Conservation (phyloP, 2,329 filamentous ascomycete species). For the Xylaria hypoxylon region DNA sequence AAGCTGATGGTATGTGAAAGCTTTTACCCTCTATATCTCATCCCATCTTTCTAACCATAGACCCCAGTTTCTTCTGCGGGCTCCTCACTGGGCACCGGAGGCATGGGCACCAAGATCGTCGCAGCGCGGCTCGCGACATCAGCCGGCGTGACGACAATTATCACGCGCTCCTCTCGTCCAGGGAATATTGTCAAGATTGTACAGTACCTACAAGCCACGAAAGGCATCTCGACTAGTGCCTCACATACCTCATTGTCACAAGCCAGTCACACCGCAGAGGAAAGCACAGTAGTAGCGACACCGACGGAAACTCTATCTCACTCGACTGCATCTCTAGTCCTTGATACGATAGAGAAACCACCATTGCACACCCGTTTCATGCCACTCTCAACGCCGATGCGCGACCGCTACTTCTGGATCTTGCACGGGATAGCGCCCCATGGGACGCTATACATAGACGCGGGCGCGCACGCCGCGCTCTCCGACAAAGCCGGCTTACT, state of each 20-base stretch:
- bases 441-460: slow-evolving; percentile 91
- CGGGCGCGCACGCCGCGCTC: slow-evolving; percentile 85
- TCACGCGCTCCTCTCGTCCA: slow-evolving; percentile 92
- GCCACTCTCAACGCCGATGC: slow-evolving; percentile 83
- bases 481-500: slow-evolving; percentile 86
- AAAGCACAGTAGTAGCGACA: slow-evolving; percentile 43
- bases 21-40: background rate
- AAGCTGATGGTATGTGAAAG: slow-evolving; percentile 75
- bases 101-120: slow-evolving; percentile 97
- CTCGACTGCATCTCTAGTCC: slow-evolving; percentile 58
- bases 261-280: slow-evolving; percentile 38
- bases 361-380: slow-evolving; percentile 94
- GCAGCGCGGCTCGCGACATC: slow-evolving; percentile 92
- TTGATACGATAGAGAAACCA: slow-evolving; percentile 55
- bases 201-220: slow-evolving; percentile 77
- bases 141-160: slow-evolving; percentile 94
- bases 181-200: slow-evolving; percentile 93
- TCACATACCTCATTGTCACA: slow-evolving; percentile 38
- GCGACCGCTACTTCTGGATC: slow-evolving; percentile 97
- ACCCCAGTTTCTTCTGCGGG: slow-evolving; percentile 83
- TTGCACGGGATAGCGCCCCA: slow-evolving; percentile 91
- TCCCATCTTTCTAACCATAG: slow-evolving; percentile 3
- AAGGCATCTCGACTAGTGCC: slow-evolving; percentile 51
- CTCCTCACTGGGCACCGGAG: slow-evolving; percentile 89
- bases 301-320: slow-evolving; percentile 53